Evolutionary conservation across 2,329 filamentous ascomycete genomes (phyloP), one percentile per base, ranked within the genome.

Genomic region (Calonectria leucothoes): DNA sequence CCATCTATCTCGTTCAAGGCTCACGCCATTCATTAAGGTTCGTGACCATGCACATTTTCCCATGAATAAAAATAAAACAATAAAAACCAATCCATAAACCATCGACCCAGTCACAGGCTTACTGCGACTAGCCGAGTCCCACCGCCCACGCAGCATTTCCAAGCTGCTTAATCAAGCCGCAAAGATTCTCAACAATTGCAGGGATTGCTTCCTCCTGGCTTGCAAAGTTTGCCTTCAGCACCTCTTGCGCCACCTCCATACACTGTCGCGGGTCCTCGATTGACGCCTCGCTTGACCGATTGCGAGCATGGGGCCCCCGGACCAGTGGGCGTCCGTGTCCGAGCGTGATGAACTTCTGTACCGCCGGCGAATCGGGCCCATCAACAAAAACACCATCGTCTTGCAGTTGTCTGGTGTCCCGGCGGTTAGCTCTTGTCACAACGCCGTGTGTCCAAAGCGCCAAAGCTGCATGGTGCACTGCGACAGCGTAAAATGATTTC

Each of bases 391-490:
- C 84, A 3, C 82, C 78, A 33, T 87, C 82, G 68, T 83, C 83
- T n/a, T 85, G 84, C 27, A 80, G 70, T 4, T 80, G 70, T 15
- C 81, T 65, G 74, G 80, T 80, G 76, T 84, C 76, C 81, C 79
- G 80, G 11, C 79, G 77, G 63, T 78, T 81, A 17, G 89, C 87
- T 74, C 85, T 83, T 25, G 84, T 87, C 7, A 92, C 86, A 0
- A 94, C 89, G 0, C 92, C 92, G 76, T 93, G 94, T 0, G 90
- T 89, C 94, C 94, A 95, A 49, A 95, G 85, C 0, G 91, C 90
- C 6, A 95, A 85, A 15, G 89, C 88, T 5, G 92, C 92, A 80
- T 94, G 93, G 79, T 94, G 93, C 0, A 94, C 88, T 0, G 90
- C 91, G 8, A 94, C 90, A 0, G 93, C 92, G 74, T 91, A 90